phyloP scores from a whole-genome alignment of 2,329 filamentous ascomycete genomes.

The Phoma sp. region DNA sequence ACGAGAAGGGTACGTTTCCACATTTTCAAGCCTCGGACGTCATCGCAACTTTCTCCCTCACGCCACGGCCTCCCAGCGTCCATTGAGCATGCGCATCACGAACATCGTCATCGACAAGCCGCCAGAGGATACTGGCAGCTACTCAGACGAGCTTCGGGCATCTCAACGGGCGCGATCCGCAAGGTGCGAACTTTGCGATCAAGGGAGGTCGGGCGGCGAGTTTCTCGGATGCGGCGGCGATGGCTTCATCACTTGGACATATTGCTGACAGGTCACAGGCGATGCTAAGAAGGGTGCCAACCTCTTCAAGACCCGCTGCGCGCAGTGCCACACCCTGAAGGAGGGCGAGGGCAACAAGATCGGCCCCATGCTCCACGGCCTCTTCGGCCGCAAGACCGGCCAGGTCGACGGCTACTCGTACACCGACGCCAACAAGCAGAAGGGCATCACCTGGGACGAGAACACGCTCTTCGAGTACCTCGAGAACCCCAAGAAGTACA shows the following conservation, averaged over 20 bases:
- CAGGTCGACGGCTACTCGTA: constrained; percentile 92
- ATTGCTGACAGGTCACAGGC: constrained; percentile 63
- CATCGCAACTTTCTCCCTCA: constrained; percentile 33
- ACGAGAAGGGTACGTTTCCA: constrained; percentile 48
- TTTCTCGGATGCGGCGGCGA: constrained; percentile 15
- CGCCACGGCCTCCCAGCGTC: constrained; percentile 22
- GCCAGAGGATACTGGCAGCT: constrained; percentile 6
- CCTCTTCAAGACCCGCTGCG: constrained; percentile 99
- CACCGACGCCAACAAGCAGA: constrained; percentile 99
- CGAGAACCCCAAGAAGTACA: constrained; percentile 99
- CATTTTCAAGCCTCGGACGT: constrained; percentile 33
- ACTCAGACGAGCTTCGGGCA: constrained; percentile 5
- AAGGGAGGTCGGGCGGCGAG: constrained; percentile 26
- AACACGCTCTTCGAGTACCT: constrained; percentile 94
- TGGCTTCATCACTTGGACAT: constrained; percentile 5
- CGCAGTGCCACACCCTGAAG: constrained; percentile 98
- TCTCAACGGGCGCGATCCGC: constrained; percentile 22
- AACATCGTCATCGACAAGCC: constrained; percentile 9
- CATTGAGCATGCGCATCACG: constrained; percentile 37
- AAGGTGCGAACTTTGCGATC: constrained; percentile 38
- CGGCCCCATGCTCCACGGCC: constrained; percentile 94
- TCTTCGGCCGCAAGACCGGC: constrained; percentile 96
- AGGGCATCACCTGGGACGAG: constrained; percentile 89
- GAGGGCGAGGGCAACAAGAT: constrained; percentile 94
- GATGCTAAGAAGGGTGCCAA: constrained; percentile 95